Percentiles rank a stretch among this genome's conserved stretches.
Evolutionary conservation across 306 rosid genomes (phyloP).

Genomic region (Adenanthera pavonina): DNA sequence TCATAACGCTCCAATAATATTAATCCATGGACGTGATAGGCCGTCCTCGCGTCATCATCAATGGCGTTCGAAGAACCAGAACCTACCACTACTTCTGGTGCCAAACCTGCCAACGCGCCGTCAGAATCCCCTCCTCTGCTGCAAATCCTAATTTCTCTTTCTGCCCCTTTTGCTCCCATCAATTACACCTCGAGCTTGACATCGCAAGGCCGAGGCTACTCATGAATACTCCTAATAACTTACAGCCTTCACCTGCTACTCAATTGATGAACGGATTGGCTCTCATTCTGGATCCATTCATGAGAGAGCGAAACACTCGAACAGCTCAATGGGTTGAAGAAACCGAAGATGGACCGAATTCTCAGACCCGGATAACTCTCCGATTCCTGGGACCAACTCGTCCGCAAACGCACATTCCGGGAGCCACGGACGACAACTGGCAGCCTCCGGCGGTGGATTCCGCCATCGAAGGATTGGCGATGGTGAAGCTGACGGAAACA

Average conservation of each 20-base stretch:
- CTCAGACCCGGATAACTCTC: slow-evolving; percentile 61
- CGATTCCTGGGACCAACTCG: slow-evolving; percentile 34
- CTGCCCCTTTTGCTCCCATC: slow-evolving; percentile 65
- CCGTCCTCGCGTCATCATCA: slow-evolving; percentile 57
- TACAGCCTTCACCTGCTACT: slow-evolving; percentile 35
- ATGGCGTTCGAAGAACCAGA: slow-evolving; percentile 71
- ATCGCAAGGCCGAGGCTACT: slow-evolving; percentile 50
- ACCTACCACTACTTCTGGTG: slow-evolving; percentile 72
- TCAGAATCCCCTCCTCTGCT: slow-evolving; percentile 46
- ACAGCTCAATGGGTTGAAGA: slow-evolving; percentile 37
- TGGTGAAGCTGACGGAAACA: slow-evolving; percentile 43
- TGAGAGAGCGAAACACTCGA: slow-evolving; percentile 25
- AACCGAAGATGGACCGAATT: slow-evolving; percentile 14
- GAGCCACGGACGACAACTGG: slow-evolving; percentile 9
- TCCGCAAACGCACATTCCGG: slow-evolving; percentile 32
- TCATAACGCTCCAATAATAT: not conserved
- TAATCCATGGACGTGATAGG: slow-evolving; percentile 51
- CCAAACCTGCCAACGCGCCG: slow-evolving; percentile 51
- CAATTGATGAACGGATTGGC: slow-evolving; percentile 45
- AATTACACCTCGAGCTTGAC: slow-evolving; percentile 54
- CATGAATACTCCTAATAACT: slow-evolving; percentile 26
- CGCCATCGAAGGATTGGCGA: slow-evolving; percentile 49
- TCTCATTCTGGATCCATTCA: slow-evolving; percentile 51
- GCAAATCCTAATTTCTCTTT: slow-evolving; percentile 23
- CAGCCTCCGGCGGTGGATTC: slow-evolving; percentile 45